Conservation (phyloP, 345 rosid genomes). For the Nephelium lappaceum region DNA sequence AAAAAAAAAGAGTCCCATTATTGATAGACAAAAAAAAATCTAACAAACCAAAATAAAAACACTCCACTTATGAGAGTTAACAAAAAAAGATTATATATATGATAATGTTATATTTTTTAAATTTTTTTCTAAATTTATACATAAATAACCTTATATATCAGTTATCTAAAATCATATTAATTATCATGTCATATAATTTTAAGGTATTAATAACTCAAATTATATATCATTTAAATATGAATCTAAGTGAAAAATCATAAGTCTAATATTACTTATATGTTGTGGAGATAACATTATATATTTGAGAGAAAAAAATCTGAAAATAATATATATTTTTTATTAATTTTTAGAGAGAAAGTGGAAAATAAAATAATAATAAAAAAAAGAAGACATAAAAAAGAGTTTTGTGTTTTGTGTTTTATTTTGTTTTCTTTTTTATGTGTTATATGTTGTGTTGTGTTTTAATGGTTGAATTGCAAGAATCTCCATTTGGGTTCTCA, state of each 20-base stretch:
- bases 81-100: too few species aligned
- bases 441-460: conserved; percentile 22
- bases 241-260: neutral
- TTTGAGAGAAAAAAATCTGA: too few species aligned
- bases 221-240: too few species aligned
- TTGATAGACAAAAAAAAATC: conserved; percentile 20
- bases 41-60: neutral
- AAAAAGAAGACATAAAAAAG: conserved; percentile 9
- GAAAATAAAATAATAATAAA: neutral
- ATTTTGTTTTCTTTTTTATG: neutral
- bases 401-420: conserved; percentile 18
- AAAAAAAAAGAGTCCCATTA: neutral
- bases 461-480: conserved; percentile 36
- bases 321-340: too few species aligned
- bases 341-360: conserved; percentile 34
- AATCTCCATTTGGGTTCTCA: conserved; percentile 1
- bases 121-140: too few species aligned
- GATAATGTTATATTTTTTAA: too few species aligned
- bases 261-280: neutral
- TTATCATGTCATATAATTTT: too few species aligned
- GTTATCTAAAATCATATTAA: too few species aligned
- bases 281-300: too few species aligned
- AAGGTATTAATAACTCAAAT: too few species aligned
- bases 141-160: too few species aligned
- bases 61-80: too few species aligned